Percentiles rank a stretch among this genome's conserved stretches.
Evolutionary conservation across 2,329 filamentous ascomycete genomes (phyloP).

Genomic region (Colletotrichum abscissum): DNA sequence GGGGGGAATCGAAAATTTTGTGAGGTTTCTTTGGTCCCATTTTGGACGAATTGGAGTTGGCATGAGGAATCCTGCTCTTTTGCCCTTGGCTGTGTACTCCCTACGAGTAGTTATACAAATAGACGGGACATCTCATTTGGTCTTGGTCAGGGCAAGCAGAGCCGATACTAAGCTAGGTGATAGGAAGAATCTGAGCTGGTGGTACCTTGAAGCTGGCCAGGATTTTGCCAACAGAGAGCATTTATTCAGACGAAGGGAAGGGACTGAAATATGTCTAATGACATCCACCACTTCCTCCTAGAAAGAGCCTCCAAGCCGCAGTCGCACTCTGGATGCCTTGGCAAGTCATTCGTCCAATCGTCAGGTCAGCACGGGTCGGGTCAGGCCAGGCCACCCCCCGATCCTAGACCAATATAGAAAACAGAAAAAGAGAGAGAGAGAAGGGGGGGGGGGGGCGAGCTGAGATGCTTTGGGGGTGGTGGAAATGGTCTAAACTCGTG

Average conservation of each 20-base stretch:
- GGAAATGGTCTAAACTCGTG: background rate
- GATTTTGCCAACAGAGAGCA: background rate
- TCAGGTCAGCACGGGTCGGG: background rate
- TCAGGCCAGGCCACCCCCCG: background rate
- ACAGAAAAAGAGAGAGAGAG: background rate
- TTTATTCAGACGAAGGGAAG: background rate
- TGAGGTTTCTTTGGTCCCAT: background rate
- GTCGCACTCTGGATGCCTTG: background rate
- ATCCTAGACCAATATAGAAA: background rate
- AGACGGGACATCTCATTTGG: no score
- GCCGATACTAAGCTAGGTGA: no score
- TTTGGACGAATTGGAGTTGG: background rate
- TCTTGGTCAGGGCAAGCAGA: no score
- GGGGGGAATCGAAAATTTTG: background rate
- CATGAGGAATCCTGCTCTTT: background rate
- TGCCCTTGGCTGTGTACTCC: no score
- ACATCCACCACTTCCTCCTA: background rate
- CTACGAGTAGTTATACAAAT: no score
- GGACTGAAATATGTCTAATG: background rate
- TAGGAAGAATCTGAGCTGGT: no score
- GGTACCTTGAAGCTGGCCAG: no score
- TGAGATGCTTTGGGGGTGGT: background rate
- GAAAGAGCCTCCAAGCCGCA: background rate
- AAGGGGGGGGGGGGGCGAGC: no score
- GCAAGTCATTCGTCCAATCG: background rate